phyloP scores from a whole-genome alignment of 2,329 filamentous ascomycete genomes.

The Colletotrichum cuscutae region DNA sequence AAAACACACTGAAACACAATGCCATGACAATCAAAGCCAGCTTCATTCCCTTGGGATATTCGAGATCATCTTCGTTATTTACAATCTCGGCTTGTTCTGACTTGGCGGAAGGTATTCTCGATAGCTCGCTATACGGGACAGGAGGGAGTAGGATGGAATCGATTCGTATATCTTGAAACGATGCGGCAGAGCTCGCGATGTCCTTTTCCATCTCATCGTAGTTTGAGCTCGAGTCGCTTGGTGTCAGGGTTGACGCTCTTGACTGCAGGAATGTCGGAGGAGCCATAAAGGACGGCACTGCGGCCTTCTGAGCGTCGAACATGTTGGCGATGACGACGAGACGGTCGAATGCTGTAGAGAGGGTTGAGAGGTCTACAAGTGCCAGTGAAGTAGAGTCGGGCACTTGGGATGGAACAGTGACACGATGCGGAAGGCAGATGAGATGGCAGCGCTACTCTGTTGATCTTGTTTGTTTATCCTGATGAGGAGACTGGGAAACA shows the following conservation, averaged over 20 bases:
- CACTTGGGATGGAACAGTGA: background rate
- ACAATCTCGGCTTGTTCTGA: background rate
- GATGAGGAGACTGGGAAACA: background rate
- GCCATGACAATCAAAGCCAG: constrained; percentile 49
- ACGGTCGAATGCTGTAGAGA: background rate
- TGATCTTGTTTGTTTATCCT: background rate
- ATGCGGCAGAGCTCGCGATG: constrained; percentile 12
- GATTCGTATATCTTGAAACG: constrained; percentile 3
- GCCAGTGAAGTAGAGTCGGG: background rate
- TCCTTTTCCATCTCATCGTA: constrained; percentile 27
- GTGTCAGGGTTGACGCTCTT: constrained; percentile 1
- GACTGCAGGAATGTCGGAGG: background rate
- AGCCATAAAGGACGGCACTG: background rate
- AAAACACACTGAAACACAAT: constrained; percentile 50
- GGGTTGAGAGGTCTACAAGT: background rate
- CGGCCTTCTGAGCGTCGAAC: constrained; percentile 13
- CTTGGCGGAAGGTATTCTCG: background rate
- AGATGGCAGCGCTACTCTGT: background rate
- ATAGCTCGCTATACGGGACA: background rate
- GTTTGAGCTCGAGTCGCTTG: constrained; percentile 15
- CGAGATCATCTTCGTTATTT: background rate
- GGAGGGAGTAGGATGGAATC: background rate
- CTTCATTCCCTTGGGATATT: constrained; percentile 37
- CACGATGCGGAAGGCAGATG: background rate
- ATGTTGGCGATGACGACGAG: background rate